Percentiles rank a stretch among this genome's conserved stretches.
Conservation (phyloP, 371 early-diverging fungal species). For the Mucor mucedo region DNA sequence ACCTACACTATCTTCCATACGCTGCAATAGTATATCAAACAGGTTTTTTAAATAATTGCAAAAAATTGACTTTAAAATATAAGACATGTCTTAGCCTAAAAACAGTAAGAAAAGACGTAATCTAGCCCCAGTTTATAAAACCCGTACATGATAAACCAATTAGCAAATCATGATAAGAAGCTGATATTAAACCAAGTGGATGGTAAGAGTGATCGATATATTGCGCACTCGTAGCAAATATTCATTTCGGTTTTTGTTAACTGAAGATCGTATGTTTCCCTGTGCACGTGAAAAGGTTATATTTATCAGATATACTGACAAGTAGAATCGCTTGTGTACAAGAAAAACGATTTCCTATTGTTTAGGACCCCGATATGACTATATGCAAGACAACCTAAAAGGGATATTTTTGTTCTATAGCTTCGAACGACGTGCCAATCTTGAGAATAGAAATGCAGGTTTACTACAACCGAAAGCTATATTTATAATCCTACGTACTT, state of each 20-base stretch:
- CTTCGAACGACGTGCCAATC: too few relatives aligned
- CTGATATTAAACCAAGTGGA: neutral
- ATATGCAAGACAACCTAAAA: too few relatives aligned
- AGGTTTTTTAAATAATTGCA: slow-evolving; percentile 1
- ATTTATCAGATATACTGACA: too few relatives aligned
- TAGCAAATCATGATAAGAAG: neutral
- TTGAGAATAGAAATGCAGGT: too few relatives aligned
- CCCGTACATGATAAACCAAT: neutral
- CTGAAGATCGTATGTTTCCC: too few relatives aligned
- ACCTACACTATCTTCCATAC: neutral
- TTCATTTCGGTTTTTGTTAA: neutral
- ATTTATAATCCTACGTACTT: too few relatives aligned
- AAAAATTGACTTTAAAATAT: slow-evolving; percentile 2
- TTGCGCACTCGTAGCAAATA: neutral
- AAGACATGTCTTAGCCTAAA: slow-evolving; percentile 1
- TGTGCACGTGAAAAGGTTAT: too few relatives aligned
- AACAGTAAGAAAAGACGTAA: neutral
- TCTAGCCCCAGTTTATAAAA: slow-evolving; percentile 2
- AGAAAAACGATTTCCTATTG: too few relatives aligned
- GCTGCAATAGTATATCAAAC: neutral
- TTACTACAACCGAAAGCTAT: too few relatives aligned
- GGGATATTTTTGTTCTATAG: too few relatives aligned
- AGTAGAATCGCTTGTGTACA: too few relatives aligned
- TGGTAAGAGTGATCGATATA: neutral
- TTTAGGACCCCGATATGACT: too few relatives aligned